Evolutionary conservation across 345 rosid genomes (phyloP).

Genomic region (Hibiscus trionum): DNA sequence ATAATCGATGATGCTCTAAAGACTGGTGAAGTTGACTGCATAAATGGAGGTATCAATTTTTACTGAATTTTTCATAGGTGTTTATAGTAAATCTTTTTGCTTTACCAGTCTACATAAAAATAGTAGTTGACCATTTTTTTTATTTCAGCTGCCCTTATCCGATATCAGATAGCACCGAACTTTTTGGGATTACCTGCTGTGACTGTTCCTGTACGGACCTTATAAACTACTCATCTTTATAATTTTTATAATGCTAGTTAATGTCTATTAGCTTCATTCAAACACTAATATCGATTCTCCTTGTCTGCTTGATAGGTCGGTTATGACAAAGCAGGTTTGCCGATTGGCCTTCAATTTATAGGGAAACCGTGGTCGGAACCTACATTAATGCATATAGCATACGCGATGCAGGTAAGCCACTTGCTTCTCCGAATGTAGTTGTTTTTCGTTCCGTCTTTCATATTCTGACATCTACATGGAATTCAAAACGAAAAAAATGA

Average conservation of each 20-base stretch:
- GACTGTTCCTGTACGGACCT: constrained; percentile 43
- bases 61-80: background rate
- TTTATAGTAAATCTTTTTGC: background rate
- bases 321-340: constrained; percentile 56
- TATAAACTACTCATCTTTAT: background rate
- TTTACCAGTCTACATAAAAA: background rate
- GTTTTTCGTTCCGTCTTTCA: background rate
- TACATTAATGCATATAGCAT: constrained; percentile 47
- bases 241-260: background rate
- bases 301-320: constrained; percentile 35
- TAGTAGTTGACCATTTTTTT: constrained; percentile 9
- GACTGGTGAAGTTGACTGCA: constrained; percentile 69
- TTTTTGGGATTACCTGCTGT: constrained; percentile 72
- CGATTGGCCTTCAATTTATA: constrained; percentile 64
- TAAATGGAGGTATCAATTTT: constrained; percentile 53
- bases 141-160: constrained; percentile 60
- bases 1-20: constrained; percentile 34
- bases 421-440: background rate
- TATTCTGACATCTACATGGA: background rate
- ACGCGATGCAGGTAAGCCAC: constrained; percentile 47
- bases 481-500: background rate
- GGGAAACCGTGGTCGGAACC: constrained; percentile 80
- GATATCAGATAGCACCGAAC: constrained; percentile 67
- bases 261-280: background rate
- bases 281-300: background rate